These are phyloP conservation scores for Didymella keratinophila DNA, from an alignment of 2,329 filamentous ascomycete genomes.

Conservation along the genomic window DNA sequence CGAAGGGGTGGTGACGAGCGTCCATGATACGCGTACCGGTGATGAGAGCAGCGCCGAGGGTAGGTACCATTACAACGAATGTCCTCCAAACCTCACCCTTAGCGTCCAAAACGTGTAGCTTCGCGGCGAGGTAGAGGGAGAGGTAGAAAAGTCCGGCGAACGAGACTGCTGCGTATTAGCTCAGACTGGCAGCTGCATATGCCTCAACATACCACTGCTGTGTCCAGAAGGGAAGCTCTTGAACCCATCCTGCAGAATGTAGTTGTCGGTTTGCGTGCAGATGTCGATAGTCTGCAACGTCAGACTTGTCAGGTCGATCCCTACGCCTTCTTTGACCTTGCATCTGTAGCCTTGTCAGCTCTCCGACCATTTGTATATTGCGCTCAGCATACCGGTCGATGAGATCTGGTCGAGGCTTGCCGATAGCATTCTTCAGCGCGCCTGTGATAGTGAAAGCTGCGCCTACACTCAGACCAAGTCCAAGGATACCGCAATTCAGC, in stretches of 20 bases:
- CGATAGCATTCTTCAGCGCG: conserved; percentile 65
- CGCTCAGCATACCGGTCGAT: conserved; percentile 58
- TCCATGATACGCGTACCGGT: conserved; percentile 68
- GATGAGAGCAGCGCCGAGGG: conserved; percentile 62
- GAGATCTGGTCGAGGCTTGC: conserved; percentile 67
- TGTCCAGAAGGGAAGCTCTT: conserved; percentile 67
- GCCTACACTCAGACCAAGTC: conserved; percentile 62
- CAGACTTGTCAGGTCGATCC: conserved; percentile 10
- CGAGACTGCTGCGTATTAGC: conserved; percentile 54
- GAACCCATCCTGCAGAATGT: conserved; percentile 65
- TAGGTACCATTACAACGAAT: conserved; percentile 62
- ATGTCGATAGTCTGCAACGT: conserved; percentile 48
- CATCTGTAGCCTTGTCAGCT: conserved; percentile 33
- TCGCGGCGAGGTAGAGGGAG: conserved; percentile 66
- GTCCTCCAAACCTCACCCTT: conserved; percentile 68
- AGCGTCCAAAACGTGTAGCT: conserved; percentile 66
- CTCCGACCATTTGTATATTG: neutral
- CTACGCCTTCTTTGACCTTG: conserved; percentile 19
- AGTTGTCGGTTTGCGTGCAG: conserved; percentile 60
- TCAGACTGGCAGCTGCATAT: conserved; percentile 2
- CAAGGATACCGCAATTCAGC: conserved; percentile 66
- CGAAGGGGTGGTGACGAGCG: conserved; percentile 67
- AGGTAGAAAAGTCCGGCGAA: conserved; percentile 67
- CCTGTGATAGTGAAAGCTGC: conserved; percentile 66
- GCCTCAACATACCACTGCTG: conserved; percentile 56